These are phyloP conservation scores for Protomyces arabidopsidicola DNA, from an alignment of 1,139 yeast species.

Conservation along the genomic window DNA sequence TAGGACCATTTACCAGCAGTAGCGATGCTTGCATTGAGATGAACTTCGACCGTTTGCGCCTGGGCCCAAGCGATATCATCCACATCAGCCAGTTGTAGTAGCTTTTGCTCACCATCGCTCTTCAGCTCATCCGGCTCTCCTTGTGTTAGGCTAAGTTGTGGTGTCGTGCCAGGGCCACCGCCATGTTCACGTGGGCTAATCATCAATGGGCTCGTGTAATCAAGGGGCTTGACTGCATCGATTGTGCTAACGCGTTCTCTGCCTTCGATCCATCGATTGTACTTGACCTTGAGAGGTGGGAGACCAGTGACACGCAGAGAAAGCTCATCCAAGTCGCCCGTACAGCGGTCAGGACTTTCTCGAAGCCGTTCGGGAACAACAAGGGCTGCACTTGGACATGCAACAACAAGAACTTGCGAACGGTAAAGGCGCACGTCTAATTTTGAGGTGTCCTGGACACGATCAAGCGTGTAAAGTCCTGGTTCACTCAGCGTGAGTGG, in stretches of 20 bases:
- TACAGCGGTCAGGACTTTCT: conserved; percentile 51
- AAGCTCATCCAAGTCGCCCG: conserved; percentile 56
- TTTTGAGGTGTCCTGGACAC: conserved; percentile 62
- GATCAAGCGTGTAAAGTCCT: conserved; percentile 66
- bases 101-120: conserved; percentile 7
- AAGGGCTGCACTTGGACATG: conserved; percentile 69
- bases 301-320: conserved; percentile 62
- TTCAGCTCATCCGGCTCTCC: background rate
- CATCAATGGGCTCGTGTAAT: conserved; percentile 17
- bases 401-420: conserved; percentile 61
- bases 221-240: conserved; percentile 24
- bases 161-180: background rate
- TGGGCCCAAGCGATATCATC: conserved; percentile 50
- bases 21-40: conserved; percentile 48
- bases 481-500: conserved; percentile 53
- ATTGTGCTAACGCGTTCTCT: conserved; percentile 38
- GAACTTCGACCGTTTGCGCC: conserved; percentile 47
- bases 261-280: conserved; percentile 55
- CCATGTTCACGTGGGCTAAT: conserved; percentile 2
- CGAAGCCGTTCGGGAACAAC: conserved; percentile 37
- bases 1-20: conserved; percentile 61
- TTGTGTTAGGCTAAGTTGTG: background rate
- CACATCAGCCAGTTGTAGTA: conserved; percentile 8
- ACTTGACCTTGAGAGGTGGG: conserved; percentile 64
- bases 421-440: conserved; percentile 60